Evolutionary conservation across 2,329 filamentous ascomycete species (phyloP).

Genomic region (Elsinoe australis): DNA sequence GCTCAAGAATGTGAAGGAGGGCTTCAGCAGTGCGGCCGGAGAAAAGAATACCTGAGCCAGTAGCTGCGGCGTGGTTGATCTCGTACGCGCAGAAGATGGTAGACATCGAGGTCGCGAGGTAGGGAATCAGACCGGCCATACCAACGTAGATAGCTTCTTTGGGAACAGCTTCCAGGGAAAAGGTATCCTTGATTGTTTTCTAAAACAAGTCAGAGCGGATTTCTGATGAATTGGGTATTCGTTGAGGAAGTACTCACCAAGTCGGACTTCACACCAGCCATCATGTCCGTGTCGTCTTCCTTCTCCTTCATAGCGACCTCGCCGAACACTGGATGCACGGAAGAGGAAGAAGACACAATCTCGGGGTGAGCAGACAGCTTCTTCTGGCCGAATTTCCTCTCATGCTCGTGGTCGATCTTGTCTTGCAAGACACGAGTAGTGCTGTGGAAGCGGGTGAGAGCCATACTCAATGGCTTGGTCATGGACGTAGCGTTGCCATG

Average conservation of each 20-base stretch:
- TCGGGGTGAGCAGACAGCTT: conserved; percentile 55
- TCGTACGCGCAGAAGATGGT: conserved; percentile 79
- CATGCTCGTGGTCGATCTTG: conserved; percentile 49
- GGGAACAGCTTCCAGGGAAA: conserved; percentile 40
- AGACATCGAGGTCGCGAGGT: conserved; percentile 72
- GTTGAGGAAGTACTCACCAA: conserved; percentile 24
- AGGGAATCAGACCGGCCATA: conserved; percentile 49
- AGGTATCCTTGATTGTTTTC: conserved; percentile 44
- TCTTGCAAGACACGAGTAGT: conserved; percentile 30
- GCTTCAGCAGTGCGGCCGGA: conserved; percentile 63
- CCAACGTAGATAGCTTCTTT: conserved; percentile 43
- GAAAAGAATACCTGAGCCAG: conserved; percentile 58
- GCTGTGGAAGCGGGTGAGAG: conserved; percentile 21
- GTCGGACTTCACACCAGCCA: conserved; percentile 37
- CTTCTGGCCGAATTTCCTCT: conserved; percentile 47
- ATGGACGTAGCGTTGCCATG: conserved; percentile 28
- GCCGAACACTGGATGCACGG: conserved; percentile 34
- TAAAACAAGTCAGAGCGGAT: conserved; percentile 22
- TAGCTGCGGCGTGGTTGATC: conserved; percentile 59
- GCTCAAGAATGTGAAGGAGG: conserved; percentile 68
- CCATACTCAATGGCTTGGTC: conserved; percentile 30
- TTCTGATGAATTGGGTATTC: background rate
- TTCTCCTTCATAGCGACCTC: conserved; percentile 32
- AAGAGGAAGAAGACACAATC: conserved; percentile 52
- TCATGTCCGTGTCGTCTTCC: conserved; percentile 38